Base-by-base conservation (phyloP, 805 yeast genomes). In the Monosporozyma servazzii region DNA sequence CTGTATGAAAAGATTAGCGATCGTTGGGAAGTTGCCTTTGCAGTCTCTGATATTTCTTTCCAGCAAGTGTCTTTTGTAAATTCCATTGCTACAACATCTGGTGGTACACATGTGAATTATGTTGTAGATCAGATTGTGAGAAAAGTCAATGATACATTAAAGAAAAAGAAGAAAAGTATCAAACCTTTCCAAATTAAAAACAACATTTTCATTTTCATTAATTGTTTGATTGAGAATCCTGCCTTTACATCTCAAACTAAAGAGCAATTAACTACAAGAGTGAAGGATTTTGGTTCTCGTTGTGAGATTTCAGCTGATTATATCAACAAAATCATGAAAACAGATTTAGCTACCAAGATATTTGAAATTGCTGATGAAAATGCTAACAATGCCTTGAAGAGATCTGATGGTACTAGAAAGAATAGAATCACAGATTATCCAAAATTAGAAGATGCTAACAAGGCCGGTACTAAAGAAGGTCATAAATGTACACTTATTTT, bases 241-340 rank as follows among this genome's bases (percentile, higher is more conserved):
- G 95, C 98, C 0, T 93, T 93, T 66, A 89, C 97, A 0, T 90
- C 98, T 0, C 99, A 93, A 71, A 93, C 99, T 0, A 93, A 93
- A 64, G 99, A 93, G 67, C 96, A 89, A 64, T 72, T 93, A 61
- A 90, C 96, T 23, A 88, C 98, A 0, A 82, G 93, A 64, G 82
- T 82, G 0, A 75, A 85, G 18, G 95, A 90, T 58, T 93, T 91
- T 72, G 97, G 97, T 27, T 87, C 96, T 9, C 84, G 73, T 72
- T 86, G 79, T 65, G 81, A 76, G n/a, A 75, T 93, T 5, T 78
- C 88, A 15, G 95, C 86, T 53, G 84, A 75, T 23, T 93, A 88
- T 65, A 76, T 91, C 54, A 80, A 79, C 55, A 83, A 80, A 55
- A 75, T 84, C 20, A 74, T 86, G 65, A 83, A 83, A 56, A 86